phyloP scores from a whole-genome alignment of 2,329 filamentous ascomycete genomes.

The Colletotrichum lindemuthianum region DNA sequence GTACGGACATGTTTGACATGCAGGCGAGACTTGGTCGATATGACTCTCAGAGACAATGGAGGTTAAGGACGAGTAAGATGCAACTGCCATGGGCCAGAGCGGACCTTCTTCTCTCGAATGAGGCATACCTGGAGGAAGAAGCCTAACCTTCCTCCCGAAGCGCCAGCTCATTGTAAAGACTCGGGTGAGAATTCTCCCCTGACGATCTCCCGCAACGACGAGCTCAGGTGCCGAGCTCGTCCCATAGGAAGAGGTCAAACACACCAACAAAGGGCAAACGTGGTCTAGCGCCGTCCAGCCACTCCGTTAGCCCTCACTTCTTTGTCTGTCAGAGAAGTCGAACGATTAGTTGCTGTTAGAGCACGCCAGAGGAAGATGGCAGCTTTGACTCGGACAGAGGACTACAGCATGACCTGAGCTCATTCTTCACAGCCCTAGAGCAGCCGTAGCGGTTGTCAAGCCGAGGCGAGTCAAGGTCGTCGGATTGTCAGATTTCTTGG shows the following conservation, averaged over 20 bases:
- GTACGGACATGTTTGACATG: constrained; percentile 25
- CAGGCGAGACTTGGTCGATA: constrained; percentile 18
- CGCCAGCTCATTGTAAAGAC: background rate
- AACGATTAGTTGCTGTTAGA: background rate
- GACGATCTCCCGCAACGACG: background rate
- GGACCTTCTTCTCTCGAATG: background rate
- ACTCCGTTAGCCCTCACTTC: background rate
- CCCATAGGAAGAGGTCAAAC: constrained; percentile 7
- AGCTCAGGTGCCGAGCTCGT: constrained; percentile 3
- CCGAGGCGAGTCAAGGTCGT: background rate
- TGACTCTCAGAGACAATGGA: constrained; percentile 22
- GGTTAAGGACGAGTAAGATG: constrained; percentile 21
- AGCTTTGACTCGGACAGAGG: background rate
- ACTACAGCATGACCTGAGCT: background rate
- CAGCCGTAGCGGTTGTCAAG: background rate
- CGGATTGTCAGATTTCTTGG: constrained; percentile 23
- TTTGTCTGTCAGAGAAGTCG: background rate
- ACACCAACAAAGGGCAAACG: constrained; percentile 10
- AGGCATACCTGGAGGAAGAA: background rate
- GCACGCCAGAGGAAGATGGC: background rate
- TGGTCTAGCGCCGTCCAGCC: background rate
- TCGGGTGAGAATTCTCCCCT: background rate
- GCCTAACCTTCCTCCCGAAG: background rate
- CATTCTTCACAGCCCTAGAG: constrained; percentile 1
- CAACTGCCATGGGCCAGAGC: background rate